Evolutionary conservation across 441 rosid genomes (phyloP).

Genomic region (Euphorbia schlechtendalii): DNA sequence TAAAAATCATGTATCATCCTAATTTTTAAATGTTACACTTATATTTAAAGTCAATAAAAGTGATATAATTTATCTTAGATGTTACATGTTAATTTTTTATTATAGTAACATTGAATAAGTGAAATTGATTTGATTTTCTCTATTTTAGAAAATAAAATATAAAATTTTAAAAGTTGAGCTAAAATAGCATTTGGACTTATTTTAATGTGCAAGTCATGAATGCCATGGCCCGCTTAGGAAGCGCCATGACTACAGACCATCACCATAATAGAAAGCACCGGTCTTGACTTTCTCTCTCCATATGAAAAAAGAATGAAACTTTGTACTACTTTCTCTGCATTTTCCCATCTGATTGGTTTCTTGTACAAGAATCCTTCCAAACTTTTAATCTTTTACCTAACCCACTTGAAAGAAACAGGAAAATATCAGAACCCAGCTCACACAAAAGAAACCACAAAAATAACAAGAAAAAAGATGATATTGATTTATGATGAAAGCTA

Average conservation of each 20-base stretch:
- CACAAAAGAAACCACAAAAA: background rate
- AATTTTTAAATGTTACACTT: no score
- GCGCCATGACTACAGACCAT: background rate
- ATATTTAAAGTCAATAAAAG: no score
- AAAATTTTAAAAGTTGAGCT: no score
- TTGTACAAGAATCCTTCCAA: background rate
- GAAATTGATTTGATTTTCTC: no score
- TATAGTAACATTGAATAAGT: no score
- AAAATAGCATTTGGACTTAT: no score
- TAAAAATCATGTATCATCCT: no score
- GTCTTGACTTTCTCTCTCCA: background rate
- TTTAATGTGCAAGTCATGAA: no score
- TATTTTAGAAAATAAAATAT: no score
- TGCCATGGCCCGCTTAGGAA: background rate
- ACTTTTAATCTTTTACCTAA: background rate
- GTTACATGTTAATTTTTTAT: no score
- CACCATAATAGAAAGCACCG: background rate
- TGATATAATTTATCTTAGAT: no score
- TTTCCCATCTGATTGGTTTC: background rate
- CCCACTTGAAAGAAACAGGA: background rate
- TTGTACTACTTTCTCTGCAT: background rate
- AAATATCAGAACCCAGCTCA: background rate
- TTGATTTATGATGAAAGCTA: background rate
- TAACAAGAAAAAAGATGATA: background rate
- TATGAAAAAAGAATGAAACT: background rate